Evolutionary conservation across 345 rosid species (phyloP).

Genomic region (Stellera chamaejasme): DNA sequence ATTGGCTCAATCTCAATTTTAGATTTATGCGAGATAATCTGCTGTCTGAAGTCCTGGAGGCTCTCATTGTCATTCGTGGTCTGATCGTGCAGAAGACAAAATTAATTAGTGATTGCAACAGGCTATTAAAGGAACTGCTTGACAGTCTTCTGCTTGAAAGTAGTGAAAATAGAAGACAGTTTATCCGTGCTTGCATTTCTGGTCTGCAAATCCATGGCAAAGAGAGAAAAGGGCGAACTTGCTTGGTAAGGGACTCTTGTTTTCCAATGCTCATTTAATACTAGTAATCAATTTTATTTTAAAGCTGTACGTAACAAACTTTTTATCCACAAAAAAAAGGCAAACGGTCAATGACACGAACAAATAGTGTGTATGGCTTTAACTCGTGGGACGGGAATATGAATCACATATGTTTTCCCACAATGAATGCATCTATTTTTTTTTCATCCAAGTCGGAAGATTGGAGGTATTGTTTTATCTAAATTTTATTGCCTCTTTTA

Average conservation of each 20-base stretch:
- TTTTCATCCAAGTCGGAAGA: no score
- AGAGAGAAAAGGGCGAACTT: conserved; percentile 77
- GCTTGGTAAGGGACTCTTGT: conserved; percentile 45
- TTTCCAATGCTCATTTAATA: no score
- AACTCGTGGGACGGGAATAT: no score
- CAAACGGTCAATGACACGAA: no score
- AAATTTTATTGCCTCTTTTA: no score
- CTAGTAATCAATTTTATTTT: no score
- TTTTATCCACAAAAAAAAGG: no score
- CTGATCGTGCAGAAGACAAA: conserved; percentile 97
- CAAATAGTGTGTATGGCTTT: no score
- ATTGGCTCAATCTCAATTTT: conserved; percentile 19
- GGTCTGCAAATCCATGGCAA: conserved; percentile 88
- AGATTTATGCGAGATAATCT: conserved; percentile 92
- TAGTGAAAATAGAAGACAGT: conserved; percentile 88
- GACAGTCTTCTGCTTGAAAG: conserved; percentile 96
- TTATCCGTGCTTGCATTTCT: conserved; percentile 82
- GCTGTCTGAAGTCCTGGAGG: conserved; percentile 86
- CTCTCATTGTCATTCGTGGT: conserved; percentile 90
- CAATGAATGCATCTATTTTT: no score
- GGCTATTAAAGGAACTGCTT: conserved; percentile 81
- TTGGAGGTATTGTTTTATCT: no score
- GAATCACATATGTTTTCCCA: no score
- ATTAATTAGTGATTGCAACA: conserved; percentile 89
- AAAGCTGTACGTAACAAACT: no score